Evolutionary conservation across 75 land plant genomes (phyloP).

Genomic region (Pinus taeda): DNA sequence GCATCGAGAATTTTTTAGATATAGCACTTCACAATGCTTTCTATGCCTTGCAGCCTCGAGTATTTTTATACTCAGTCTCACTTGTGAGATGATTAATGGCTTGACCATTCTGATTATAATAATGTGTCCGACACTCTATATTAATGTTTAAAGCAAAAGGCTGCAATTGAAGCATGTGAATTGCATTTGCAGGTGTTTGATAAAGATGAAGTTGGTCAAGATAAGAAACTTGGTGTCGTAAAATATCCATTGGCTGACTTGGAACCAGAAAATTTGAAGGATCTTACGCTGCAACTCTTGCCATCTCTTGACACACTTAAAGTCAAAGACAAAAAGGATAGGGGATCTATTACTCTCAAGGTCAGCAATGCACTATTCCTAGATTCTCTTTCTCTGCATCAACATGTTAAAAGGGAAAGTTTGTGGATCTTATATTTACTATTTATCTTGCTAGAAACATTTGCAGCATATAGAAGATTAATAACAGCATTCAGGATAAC

Average conservation of each 20-base stretch:
- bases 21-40: not conserved
- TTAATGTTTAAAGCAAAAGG: not conserved
- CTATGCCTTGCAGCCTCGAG: not conserved
- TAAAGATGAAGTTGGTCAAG: constrained; percentile 54
- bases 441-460: not conserved
- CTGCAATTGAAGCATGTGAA: constrained; percentile 1
- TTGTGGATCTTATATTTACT: not conserved
- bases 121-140: not conserved
- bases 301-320: constrained; percentile 68
- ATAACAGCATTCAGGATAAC: not conserved
- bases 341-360: constrained; percentile 65
- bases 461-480: not conserved
- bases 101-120: not conserved
- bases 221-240: constrained; percentile 58
- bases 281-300: constrained; percentile 42
- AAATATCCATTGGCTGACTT: constrained; percentile 53
- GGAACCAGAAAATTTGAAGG: constrained; percentile 49
- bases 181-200: constrained; percentile 61
- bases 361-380: constrained; percentile 19
- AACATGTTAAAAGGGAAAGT: not conserved
- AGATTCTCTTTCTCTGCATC: not conserved
- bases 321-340: constrained; percentile 69
- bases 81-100: not conserved
- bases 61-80: not conserved
- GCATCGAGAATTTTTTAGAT: not conserved